Percentiles rank a stretch among this genome's conserved stretches.
phyloP scores from a whole-genome alignment of 768 basidiomycete genomes.

The Lepiota subincarnata region DNA sequence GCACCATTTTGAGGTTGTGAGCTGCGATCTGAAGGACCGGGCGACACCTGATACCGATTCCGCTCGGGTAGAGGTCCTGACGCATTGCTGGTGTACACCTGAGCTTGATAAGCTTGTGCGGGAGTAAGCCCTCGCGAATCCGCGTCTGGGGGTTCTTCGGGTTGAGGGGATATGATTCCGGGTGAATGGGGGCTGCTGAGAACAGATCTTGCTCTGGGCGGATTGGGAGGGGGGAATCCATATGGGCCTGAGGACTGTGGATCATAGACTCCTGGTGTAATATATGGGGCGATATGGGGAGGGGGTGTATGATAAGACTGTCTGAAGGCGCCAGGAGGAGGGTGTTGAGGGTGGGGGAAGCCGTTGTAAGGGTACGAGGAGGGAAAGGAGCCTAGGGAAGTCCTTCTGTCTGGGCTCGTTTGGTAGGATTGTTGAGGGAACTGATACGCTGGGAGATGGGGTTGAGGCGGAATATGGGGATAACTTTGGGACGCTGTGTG shows the following conservation, averaged over 20 bases:
- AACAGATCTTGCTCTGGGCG: conserved; percentile 48
- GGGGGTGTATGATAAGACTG: conserved; percentile 37
- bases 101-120: conserved; percentile 79
- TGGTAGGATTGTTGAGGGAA: conserved; percentile 24
- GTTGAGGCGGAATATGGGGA: conserved; percentile 23
- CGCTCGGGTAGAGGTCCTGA: conserved; percentile 24
- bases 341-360: conserved; percentile 18
- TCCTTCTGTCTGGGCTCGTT: conserved; percentile 39
- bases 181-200: conserved; percentile 33
- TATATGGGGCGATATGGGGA: conserved; percentile 21
- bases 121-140: conserved; percentile 60
- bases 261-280: conserved; percentile 21
- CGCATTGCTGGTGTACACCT: conserved; percentile 53
- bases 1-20: conserved; percentile 22
- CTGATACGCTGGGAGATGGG: conserved; percentile 13
- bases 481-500: conserved; percentile 34
- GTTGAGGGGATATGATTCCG: conserved; percentile 40
- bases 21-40: conserved; percentile 22
- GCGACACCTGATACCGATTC: conserved; percentile 25
- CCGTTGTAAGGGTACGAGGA: conserved; percentile 23
- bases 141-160: conserved; percentile 49
- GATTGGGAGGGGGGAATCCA: conserved; percentile 25
- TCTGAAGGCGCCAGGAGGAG: conserved; percentile 24
- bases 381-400: conserved; percentile 39
- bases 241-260: conserved; percentile 24